Percentiles rank a stretch among this genome's conserved stretches.
Evolutionary conservation across 345 rosid genomes (phyloP).

Genomic region (Gossypium rotundifolium): DNA sequence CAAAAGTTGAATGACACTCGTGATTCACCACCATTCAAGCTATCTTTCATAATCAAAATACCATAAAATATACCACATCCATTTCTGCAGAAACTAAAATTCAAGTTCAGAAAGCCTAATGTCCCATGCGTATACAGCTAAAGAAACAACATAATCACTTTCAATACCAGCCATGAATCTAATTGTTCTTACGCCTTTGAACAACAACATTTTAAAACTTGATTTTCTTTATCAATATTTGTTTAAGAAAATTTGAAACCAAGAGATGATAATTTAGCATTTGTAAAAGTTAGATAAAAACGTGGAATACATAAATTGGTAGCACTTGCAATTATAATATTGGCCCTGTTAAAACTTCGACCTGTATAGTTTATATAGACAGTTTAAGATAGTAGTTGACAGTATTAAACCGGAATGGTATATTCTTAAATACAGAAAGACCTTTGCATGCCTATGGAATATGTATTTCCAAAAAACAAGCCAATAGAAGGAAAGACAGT

Average conservation of each 20-base stretch:
- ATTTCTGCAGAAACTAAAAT: neutral
- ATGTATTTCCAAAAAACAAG: neutral
- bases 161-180: neutral
- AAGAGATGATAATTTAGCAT: neutral
- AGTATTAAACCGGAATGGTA: neutral
- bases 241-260: neutral
- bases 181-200: neutral
- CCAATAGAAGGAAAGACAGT: neutral
- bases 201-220: neutral
- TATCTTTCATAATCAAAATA: neutral
- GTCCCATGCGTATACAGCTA: neutral
- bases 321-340: neutral
- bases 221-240: neutral
- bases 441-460: neutral
- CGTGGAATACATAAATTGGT: neutral
- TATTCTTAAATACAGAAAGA: neutral
- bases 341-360: neutral
- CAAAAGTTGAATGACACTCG: neutral
- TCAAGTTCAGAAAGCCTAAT: neutral
- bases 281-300: neutral
- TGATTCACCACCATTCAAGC: neutral
- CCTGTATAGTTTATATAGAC: neutral
- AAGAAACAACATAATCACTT: neutral
- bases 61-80: neutral
- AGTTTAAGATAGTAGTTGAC: neutral